phyloP scores from a whole-genome alignment of 371 early-diverging fungal genomes.

The Saksenaea vasiformis region DNA sequence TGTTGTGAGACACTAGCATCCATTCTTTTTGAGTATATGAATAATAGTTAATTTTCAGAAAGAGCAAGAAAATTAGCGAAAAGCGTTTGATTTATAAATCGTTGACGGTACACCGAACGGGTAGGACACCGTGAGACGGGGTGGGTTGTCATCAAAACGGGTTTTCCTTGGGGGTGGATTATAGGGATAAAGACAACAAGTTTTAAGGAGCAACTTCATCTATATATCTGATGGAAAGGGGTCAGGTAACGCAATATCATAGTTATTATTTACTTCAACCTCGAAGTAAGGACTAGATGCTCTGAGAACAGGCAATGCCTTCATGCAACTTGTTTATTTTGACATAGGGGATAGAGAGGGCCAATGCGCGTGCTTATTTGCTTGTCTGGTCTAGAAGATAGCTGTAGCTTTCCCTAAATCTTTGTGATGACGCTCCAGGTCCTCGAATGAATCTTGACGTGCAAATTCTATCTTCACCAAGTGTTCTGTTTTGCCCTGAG shows the following conservation, averaged over 20 bases:
- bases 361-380: conserved; percentile 14
- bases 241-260: not conserved
- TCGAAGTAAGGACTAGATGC: not conserved
- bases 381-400: conserved; percentile 59
- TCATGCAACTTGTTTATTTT: conserved; percentile 5
- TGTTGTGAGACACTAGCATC: conserved; percentile 38
- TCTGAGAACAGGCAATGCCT: not conserved
- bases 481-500: conserved; percentile 37
- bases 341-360: conserved; percentile 1
- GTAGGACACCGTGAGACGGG: not conserved
- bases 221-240: not conserved
- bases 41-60: not conserved
- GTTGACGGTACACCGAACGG: not conserved
- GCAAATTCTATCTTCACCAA: conserved; percentile 68
- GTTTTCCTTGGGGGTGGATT: not conserved
- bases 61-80: not conserved
- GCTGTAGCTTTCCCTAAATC: conserved; percentile 69
- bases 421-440: conserved; percentile 67
- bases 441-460: conserved; percentile 58
- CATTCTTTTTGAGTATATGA: conserved; percentile 19
- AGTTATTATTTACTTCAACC: conserved; percentile 2
- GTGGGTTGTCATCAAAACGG: not conserved
- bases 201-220: conserved; percentile 1
- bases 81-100: not conserved
- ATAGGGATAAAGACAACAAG: conserved; percentile 4